Evolutionary conservation across 352 stramenopile species (phyloP).

Genomic region (Globisporangium takayamanum): DNA sequence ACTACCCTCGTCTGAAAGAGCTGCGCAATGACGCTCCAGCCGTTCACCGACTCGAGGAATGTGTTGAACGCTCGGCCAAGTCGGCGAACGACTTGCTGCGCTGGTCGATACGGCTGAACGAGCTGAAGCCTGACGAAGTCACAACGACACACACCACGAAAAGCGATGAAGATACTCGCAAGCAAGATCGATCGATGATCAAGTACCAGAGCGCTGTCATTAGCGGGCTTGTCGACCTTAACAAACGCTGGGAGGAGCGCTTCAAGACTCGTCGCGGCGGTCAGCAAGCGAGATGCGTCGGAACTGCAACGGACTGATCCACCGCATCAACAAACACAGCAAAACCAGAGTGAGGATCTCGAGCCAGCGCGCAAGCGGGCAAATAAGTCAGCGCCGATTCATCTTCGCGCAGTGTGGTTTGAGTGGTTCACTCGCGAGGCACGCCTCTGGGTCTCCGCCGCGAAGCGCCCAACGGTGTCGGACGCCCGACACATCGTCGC

Average conservation of each 20-base stretch:
- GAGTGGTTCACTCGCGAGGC: constrained; percentile 6
- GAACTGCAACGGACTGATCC: not conserved
- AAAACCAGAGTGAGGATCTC: not conserved
- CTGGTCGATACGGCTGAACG: constrained; percentile 5
- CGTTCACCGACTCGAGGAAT: not conserved
- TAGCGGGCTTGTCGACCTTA: constrained; percentile 4
- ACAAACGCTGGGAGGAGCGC: not conserved
- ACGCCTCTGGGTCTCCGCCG: constrained; percentile 1
- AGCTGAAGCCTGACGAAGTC: not conserved
- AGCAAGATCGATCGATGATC: constrained; percentile 1
- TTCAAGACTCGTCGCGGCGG: not conserved
- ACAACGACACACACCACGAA: not conserved
- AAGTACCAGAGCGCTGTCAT: constrained; percentile 6
- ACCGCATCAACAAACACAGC: not conserved
- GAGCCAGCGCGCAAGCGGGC: not conserved
- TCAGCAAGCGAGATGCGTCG: not conserved
- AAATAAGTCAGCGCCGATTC: not conserved
- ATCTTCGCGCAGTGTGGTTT: not conserved
- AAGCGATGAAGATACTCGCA: not conserved
- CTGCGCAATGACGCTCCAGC: not conserved
- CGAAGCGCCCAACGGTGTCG: constrained; percentile 3
- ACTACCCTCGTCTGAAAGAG: constrained; percentile 1
- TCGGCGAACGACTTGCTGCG: not conserved
- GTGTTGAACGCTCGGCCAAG: not conserved
- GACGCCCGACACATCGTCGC: not conserved